A percentile compares a stretch with the other conserved stretches of the same genome.
Conservation (phyloP, 2,329 filamentous ascomycete species). For the Claviceps sp. region DNA sequence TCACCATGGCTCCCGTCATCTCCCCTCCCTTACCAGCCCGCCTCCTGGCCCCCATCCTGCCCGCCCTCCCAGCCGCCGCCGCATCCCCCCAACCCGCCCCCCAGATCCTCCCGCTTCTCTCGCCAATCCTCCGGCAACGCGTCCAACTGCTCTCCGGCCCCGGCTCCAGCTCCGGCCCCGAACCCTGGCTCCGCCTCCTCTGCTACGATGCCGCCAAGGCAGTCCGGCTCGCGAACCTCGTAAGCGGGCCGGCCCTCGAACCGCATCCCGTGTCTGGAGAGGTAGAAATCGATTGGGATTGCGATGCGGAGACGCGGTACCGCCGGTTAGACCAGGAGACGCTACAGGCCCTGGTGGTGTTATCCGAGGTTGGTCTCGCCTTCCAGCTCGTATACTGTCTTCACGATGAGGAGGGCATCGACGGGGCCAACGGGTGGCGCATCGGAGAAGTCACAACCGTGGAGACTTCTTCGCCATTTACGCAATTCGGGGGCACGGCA, state of each 20-base stretch:
- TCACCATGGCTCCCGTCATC: conserved; percentile 19
- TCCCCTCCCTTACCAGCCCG: conserved; percentile 30
- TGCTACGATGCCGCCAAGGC: conserved; percentile 50
- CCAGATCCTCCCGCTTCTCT: conserved; percentile 44
- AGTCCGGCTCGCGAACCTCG: conserved; percentile 45
- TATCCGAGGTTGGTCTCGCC: conserved; percentile 47
- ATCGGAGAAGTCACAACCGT: conserved; percentile 54
- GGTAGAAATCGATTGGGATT: conserved; percentile 59
- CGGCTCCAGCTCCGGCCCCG: conserved; percentile 23
- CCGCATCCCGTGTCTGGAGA: conserved; percentile 74
- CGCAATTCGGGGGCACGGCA: conserved; percentile 34
- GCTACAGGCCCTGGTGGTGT: conserved; percentile 50
- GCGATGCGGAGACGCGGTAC: conserved; percentile 49
- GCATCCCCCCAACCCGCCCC: conserved; percentile 43
- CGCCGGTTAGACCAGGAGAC: conserved; percentile 63
- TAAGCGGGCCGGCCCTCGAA: conserved; percentile 51
- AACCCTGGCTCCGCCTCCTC: conserved; percentile 61
- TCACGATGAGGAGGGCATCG: conserved; percentile 45
- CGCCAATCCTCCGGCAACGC: conserved; percentile 52
- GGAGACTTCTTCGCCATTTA: conserved; percentile 44
- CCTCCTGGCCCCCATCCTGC: conserved; percentile 43
- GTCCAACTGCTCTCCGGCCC: conserved; percentile 46
- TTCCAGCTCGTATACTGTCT: conserved; percentile 59
- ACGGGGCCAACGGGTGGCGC: conserved; percentile 49
- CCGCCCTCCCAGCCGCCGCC: conserved; percentile 44